Percentiles rank a stretch among this genome's conserved stretches.
Conservation (phyloP, 2,329 filamentous ascomycete genomes). For the Cercospora citrullina region DNA sequence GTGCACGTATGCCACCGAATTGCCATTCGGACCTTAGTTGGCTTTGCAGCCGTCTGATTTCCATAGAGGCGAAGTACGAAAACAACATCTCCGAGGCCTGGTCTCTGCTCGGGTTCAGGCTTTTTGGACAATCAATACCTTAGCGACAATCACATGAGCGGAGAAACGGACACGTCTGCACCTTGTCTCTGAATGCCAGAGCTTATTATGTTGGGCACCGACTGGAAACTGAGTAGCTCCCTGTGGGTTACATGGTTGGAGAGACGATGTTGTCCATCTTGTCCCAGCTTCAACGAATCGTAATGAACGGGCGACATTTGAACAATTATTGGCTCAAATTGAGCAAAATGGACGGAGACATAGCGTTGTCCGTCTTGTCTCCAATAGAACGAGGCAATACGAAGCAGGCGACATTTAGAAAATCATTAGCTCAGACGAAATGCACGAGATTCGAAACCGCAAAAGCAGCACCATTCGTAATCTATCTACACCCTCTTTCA, state of each 20-base stretch:
- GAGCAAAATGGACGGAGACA: too few species aligned
- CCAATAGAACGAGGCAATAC: neutral
- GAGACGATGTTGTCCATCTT: neutral
- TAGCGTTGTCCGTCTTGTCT: neutral
- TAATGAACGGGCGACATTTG: too few species aligned
- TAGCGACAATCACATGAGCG: neutral
- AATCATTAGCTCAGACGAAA: neutral
- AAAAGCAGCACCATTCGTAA: neutral
- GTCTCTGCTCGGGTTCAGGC: neutral
- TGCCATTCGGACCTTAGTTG: neutral
- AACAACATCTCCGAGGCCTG: neutral
- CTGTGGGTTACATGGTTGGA: neutral
- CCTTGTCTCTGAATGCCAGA: neutral
- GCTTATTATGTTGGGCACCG: neutral
- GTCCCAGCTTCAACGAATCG: neutral
- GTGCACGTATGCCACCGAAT: too few species aligned
- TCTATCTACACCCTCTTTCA: neutral
- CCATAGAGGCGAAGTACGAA: neutral
- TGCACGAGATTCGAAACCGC: neutral
- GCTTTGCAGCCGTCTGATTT: neutral
- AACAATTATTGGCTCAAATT: too few species aligned
- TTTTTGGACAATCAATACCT: neutral
- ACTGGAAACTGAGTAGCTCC: neutral
- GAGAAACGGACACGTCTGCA: neutral
- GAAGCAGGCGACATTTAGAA: neutral